These are phyloP conservation scores for Lumnitzera littorea DNA, from an alignment of 345 rosid genomes.

Conservation along the genomic window DNA sequence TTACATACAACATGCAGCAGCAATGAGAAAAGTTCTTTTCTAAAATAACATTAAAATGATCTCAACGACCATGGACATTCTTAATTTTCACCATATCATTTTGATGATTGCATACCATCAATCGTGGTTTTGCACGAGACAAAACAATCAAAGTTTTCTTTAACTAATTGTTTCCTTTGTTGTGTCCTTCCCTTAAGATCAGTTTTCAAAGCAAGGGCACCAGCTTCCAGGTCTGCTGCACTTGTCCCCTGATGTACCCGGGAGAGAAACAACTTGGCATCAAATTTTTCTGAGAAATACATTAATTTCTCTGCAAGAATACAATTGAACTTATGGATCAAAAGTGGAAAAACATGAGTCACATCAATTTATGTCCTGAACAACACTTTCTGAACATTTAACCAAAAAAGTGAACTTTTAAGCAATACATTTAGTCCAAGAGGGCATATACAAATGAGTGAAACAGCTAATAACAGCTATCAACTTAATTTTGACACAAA, in stretches of 20 bases:
- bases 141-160: slow-evolving; percentile 96
- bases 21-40: no score
- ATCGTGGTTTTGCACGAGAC: slow-evolving; percentile 99
- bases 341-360: no score
- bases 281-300: slow-evolving; percentile 84
- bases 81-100: not conserved
- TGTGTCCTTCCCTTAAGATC: slow-evolving; percentile 89
- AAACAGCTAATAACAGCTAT: no score
- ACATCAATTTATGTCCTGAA: not conserved
- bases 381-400: not conserved
- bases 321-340: no score
- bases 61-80: no score
- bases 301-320: slow-evolving; percentile 71
- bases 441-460: no score
- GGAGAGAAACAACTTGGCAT: slow-evolving; percentile 86
- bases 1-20: no score
- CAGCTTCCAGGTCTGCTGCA: slow-evolving; percentile 86
- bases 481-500: no score
- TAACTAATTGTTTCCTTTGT: slow-evolving; percentile 91
- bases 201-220: slow-evolving; percentile 90
- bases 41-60: no score
- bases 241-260: slow-evolving; percentile 76
- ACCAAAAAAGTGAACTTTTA: not conserved
- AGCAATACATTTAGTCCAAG: no score
- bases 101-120: slow-evolving; percentile 59